Conservation (phyloP, 2,329 filamentous ascomycete genomes). For the Pseudofabraea citricarpa region DNA sequence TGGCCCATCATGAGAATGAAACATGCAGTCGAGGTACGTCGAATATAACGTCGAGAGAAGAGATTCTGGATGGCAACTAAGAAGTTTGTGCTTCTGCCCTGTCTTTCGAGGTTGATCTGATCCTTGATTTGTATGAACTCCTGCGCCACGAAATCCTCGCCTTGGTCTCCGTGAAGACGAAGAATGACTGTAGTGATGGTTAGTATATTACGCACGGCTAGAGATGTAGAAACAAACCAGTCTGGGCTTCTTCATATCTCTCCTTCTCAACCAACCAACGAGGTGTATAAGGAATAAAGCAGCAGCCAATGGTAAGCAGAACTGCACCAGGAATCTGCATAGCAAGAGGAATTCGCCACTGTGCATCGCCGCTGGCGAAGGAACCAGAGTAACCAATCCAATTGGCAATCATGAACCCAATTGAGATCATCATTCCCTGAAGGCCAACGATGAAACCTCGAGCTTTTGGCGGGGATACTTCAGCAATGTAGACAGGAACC, state of each 20-base stretch:
- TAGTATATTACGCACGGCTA: neutral
- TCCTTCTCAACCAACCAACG: conserved; percentile 12
- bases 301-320: conserved; percentile 9
- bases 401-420: conserved; percentile 33
- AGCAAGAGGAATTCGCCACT: conserved; percentile 32
- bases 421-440: conserved; percentile 29
- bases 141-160: conserved; percentile 17
- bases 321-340: conserved; percentile 25
- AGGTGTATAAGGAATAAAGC: conserved; percentile 15
- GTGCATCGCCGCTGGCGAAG: conserved; percentile 23
- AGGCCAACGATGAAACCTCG: conserved; percentile 26
- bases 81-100: conserved; percentile 15
- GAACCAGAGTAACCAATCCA: conserved; percentile 36
- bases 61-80: conserved; percentile 13
- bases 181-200: conserved; percentile 8
- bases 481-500: conserved; percentile 8
- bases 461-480: conserved; percentile 22
- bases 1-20: conserved; percentile 31
- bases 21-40: conserved; percentile 27
- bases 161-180: conserved; percentile 16
- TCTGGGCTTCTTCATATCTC: conserved; percentile 5
- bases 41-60: conserved; percentile 24
- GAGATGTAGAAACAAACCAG: neutral
- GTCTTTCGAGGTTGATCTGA: conserved; percentile 25
- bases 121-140: conserved; percentile 26